Base-by-base conservation (phyloP, 2,329 filamentous ascomycete species). In the Colletotrichum orchidophilum region DNA sequence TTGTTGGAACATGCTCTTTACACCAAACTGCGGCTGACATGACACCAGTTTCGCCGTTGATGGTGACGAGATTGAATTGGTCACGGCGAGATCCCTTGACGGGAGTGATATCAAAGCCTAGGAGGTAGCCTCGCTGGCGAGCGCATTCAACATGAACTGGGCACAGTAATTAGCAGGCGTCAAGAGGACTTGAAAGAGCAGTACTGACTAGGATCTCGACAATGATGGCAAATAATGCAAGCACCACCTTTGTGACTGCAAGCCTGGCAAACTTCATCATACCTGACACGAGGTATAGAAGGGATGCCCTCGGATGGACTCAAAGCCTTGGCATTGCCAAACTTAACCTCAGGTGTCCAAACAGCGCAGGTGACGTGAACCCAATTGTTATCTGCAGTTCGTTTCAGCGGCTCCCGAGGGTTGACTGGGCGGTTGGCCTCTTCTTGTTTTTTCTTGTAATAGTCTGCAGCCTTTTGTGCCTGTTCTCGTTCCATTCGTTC, bases 371-470 rank as follows among this genome's bases (percentile, higher is more conserved):
- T 92, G 31, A 98, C 94, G 79, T 99, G 96, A 18, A 98, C 94
- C 96, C 96, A 99, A 78, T 98, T 98, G 83, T 98, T 98, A 79
- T 97, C 95, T 4, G 93, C 94, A 0, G 96, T 99, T 59, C 94
- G 91, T 83, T 99, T 99, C 73, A 99, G 85, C 3, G 96, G 93
- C 79, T 98, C 96, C 58, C 96, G 90, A 29, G 96, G 96, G 74
- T 94, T 90, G 42, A 92, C 82, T 1, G 96, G 96, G 58, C 95
- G 93, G 75, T 95, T 94, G 76, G 92, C 90, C 72, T 96, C 93
- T 78, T 94, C 90, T 81, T 99, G 96, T 77, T 90, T 92, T 79
- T 93, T 93, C 50, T 90, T 90, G 80, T 97, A 97, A 66, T 91
- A 91, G n/a, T 96, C 92, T 60, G 92, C 93, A 8, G 92, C 92